Base-by-base conservation (phyloP, 176 grass and related monocot genomes). In the Cenchrus fungigraminus region DNA sequence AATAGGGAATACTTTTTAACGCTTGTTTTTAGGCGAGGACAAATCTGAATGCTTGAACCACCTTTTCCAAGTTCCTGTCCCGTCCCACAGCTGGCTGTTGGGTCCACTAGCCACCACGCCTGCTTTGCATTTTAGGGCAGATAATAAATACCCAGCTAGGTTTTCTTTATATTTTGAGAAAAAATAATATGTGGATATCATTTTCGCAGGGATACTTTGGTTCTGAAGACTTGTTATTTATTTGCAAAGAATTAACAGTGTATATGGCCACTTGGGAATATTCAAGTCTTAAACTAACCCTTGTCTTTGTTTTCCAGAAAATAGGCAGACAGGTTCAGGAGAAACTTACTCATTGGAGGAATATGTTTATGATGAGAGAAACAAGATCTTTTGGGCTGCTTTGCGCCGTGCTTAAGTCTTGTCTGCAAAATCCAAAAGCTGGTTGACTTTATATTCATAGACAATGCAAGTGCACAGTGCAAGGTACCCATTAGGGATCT, bases 251-350 rank as follows among this genome's bases (percentile, higher is more conserved):
- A 63, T 46, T 47, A 61, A 64, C 62, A 89, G 68, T 55, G 17
- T 54, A 37, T 54, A 47, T 29, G 71, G 59, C 54, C 68, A 84
- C 76, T 84, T 84, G 85, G 61, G 76, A 79, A 84, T 91, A 87
- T 80, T 83, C 53, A 80, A 83, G 76, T 84, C 68, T 80, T 87
- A 87, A 87, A 80, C 62, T 64, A 91, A 84, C 46, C 69, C 34
- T 13, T 84, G 34, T 84, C 70, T 84, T 83, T 87, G 70, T 75
- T 90, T 87, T 84, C 89, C 81, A 77, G 85, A 71, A 87, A 87
- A 91, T 76, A 40, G 81, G 85, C 81, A 87, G 85, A 87, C 85
- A 91, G 65, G 81, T 87, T 91, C 81, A 91, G 85, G 85, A 81
- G 85, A 91, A 91, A 87, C 85, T 87, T 87, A 64, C 81, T 84